Base-by-base conservation (phyloP, 192 early-diverging fungal genomes). In the Podila minutissima region DNA sequence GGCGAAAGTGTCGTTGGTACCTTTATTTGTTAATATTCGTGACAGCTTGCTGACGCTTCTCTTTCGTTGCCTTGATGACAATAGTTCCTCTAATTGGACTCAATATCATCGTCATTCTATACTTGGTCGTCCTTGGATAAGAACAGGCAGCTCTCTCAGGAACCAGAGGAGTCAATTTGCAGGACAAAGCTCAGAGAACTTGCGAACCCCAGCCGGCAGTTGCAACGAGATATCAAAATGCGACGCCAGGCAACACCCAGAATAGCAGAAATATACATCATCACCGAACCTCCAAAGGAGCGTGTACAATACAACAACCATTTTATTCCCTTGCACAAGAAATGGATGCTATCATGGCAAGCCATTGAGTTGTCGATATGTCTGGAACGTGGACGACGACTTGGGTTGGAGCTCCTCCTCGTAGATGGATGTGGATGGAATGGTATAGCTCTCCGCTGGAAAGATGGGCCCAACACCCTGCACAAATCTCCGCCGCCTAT, bases 71-170 rank as follows among this genome's bases (percentile, higher is more conserved):
- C 41, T 15, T 46, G 41, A 46, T 15, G 41, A 3, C 41, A 4
- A 46, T 83, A 93, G 93, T 97, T 64, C 95, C 95, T 29, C 84
- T 97, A 10, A 94, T 97, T 55, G 91, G 77, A 11, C 84, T 94
- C 66, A 97, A 97, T 64, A 85, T 93, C 10, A 68, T 95, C 19
- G 91, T 94, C 15, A 95, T 97, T 50, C 88, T 94, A 12, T 95
- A 95, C 69, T 92, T 93, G 66, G 83, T 97, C 32, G 77, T 95
- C 51, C 87, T 97, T 38, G 95, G 95, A 61, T 97, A 87, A 64
- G 38, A 49, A 19, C 49, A 7, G 19, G 51, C 51, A 76, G 46
- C 38, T 19, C 38, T 19, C 41, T 17, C 41, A 46, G 15, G 41
- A 46, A 46, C 41, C 41, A 46, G 4, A 12, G 15, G 41, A 46